Evolutionary conservation across 129 eudicot species (phyloP), one percentile per base, ranked within the genome.

Genomic region (Solidago caesia): DNA sequence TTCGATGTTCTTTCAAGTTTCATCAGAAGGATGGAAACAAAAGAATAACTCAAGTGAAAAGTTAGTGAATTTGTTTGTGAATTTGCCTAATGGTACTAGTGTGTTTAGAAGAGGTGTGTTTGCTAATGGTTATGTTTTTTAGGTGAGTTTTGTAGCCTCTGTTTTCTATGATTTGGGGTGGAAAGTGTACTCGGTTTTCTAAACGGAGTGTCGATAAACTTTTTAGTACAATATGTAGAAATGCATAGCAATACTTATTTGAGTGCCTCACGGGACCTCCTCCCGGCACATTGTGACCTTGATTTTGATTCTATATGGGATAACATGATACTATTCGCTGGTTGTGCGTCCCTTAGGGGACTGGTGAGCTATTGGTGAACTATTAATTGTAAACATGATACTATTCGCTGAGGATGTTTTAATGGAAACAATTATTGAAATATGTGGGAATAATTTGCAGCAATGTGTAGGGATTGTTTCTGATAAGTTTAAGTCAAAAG

Each of bases 401-500:
- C 0, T 0, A 21, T 21, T 21, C 21, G 21, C 21, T 80, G 98
- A 92, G 81, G 98, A 87, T 63, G 89, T 92, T 49, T 81, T 92
- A 61, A 82, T 85, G 95, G 96, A 89, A 41, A 83, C 95, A 1
- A 82, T 92, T 1, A 53, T 78, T 5, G 98, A 89, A 2, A 79
- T 89, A 71, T 85, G 96, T 75, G 95, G 96, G 63, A 86, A 77
- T 77, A 72, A 78, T 47, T 71, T 89, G 75, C 86, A 83, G 8
- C 82, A 84, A 70, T 92, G 98, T 76, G 96, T 86, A 11, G 98
- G 98, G 10, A 84, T 92, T 43, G 95, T 92, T 48, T 81, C 96
- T 0, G 98, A 92, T 82, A 92, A 74, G 81, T 92, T 92, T 73
- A 92, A 88, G 80, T 79, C 74, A 59, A 84, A 80, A 75, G 96